Percentiles rank a stretch among this genome's conserved stretches.
These are phyloP conservation scores for Stemphylium beticola DNA, from an alignment of 2,329 filamentous ascomycete genomes.

Conservation along the genomic window DNA sequence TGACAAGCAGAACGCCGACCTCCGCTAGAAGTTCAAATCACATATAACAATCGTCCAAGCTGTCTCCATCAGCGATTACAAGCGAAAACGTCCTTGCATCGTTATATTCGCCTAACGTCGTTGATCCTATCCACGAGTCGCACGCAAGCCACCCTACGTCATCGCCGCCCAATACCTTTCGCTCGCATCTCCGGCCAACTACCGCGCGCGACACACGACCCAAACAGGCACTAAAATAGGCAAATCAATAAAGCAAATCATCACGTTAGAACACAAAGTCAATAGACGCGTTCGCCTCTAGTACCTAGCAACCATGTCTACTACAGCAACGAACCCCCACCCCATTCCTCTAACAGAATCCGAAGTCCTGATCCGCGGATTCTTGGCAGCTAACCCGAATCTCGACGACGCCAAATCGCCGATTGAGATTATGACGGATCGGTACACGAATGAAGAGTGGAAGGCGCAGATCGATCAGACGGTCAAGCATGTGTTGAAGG, in stretches of 20 bases:
- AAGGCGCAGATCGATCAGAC: slow-evolving; percentile 49
- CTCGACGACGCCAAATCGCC: slow-evolving; percentile 36
- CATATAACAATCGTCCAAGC: slow-evolving; percentile 14
- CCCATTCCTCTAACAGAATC: slow-evolving; percentile 40
- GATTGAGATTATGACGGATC: slow-evolving; percentile 47
- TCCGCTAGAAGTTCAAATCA: slow-evolving; percentile 29
- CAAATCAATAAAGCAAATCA: slow-evolving; percentile 8
- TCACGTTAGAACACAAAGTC: background rate
- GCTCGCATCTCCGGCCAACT: slow-evolving; percentile 7
- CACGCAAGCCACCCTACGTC: slow-evolving; percentile 17
- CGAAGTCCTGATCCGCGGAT: slow-evolving; percentile 41
- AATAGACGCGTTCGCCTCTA: slow-evolving; percentile 5
- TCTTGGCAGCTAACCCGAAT: slow-evolving; percentile 42
- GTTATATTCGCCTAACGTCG: background rate
- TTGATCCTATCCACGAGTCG: slow-evolving; percentile 9
- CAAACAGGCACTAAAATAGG: slow-evolving; percentile 6
- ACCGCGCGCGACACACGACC: slow-evolving; percentile 1
- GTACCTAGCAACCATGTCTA: slow-evolving; percentile 14
- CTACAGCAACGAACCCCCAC: slow-evolving; percentile 22
- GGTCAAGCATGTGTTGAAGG: slow-evolving; percentile 35
- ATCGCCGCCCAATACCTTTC: slow-evolving; percentile 9
- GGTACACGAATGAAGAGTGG: slow-evolving; percentile 56
- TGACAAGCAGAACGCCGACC: slow-evolving; percentile 40
- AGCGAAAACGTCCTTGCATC: background rate
- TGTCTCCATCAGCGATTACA: background rate